These are phyloP conservation scores for Blakeslea trispora DNA, from an alignment of 371 early-diverging fungal genomes.

Conservation along the genomic window DNA sequence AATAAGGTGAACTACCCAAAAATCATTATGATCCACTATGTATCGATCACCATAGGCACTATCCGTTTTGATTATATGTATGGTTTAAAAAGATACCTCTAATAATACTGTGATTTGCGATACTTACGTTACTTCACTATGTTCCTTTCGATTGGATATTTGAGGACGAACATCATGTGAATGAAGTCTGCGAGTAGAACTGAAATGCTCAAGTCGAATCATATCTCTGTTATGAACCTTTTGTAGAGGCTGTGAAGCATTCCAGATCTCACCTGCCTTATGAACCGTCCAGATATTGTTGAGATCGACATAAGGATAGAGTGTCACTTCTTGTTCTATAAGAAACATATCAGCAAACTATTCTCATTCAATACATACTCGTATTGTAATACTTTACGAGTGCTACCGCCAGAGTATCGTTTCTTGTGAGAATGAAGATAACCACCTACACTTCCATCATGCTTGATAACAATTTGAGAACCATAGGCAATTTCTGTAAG, in stretches of 20 bases:
- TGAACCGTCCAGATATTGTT: slow-evolving; percentile 88
- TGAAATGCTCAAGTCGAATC: slow-evolving; percentile 76
- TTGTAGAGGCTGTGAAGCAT: slow-evolving; percentile 39
- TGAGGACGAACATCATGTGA: slow-evolving; percentile 82
- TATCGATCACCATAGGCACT: slow-evolving; percentile 38
- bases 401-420: slow-evolving; percentile 77
- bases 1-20: slow-evolving; percentile 32
- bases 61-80: background rate
- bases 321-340: slow-evolving; percentile 90
- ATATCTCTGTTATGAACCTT: slow-evolving; percentile 62
- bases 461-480: slow-evolving; percentile 74
- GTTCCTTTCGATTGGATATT: slow-evolving; percentile 25
- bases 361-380: background rate
- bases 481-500: slow-evolving; percentile 77
- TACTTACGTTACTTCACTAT: slow-evolving; percentile 46
- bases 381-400: slow-evolving; percentile 48
- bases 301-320: slow-evolving; percentile 84
- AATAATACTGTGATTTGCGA: slow-evolving; percentile 8
- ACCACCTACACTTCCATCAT: slow-evolving; percentile 71
- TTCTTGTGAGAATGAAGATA: slow-evolving; percentile 90
- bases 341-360: background rate
- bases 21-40: slow-evolving; percentile 27
- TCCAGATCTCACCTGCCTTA: slow-evolving; percentile 40
- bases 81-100: too few relatives aligned
- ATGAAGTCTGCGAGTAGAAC: slow-evolving; percentile 73